phyloP scores from a whole-genome alignment of 495 filamentous ascomycete genomes.

The Tuber microsphaerosporum region DNA sequence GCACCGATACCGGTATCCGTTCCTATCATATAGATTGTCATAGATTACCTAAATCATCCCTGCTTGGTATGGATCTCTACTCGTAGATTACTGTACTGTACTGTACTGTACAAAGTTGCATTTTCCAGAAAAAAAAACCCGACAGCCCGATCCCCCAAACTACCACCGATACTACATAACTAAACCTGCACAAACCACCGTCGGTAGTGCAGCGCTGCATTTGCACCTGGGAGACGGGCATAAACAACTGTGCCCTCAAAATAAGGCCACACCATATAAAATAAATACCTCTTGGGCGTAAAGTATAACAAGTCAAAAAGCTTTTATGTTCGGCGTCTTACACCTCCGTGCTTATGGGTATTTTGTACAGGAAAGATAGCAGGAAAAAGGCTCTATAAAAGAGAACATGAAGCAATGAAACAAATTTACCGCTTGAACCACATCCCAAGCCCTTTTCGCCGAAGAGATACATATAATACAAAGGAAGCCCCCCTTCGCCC shows the following conservation, averaged over 20 bases:
- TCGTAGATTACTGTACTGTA: background rate
- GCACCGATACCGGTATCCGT: background rate
- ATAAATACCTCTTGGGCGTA: background rate
- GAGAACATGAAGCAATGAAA: background rate
- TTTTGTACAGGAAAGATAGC: background rate
- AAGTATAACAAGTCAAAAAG: background rate
- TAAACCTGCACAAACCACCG: background rate
- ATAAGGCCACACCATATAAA: background rate
- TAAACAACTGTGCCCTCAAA: background rate
- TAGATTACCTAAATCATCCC: background rate
- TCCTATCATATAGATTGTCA: background rate
- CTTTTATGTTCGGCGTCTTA: background rate
- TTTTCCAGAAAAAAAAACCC: too few species aligned
- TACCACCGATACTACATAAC: background rate
- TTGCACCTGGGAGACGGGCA: background rate
- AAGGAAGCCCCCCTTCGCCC: background rate
- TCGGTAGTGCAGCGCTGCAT: background rate
- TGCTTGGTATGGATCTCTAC: background rate
- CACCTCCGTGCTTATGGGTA: background rate
- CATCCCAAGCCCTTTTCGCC: background rate
- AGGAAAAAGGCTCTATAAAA: background rate
- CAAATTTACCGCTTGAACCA: background rate
- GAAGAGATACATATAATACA: conserved; percentile 5
- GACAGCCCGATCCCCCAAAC: background rate
- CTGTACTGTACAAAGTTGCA: background rate